Evolutionary conservation across 257 asterid genomes (phyloP).

Genomic region (Solanum verrucosum): DNA sequence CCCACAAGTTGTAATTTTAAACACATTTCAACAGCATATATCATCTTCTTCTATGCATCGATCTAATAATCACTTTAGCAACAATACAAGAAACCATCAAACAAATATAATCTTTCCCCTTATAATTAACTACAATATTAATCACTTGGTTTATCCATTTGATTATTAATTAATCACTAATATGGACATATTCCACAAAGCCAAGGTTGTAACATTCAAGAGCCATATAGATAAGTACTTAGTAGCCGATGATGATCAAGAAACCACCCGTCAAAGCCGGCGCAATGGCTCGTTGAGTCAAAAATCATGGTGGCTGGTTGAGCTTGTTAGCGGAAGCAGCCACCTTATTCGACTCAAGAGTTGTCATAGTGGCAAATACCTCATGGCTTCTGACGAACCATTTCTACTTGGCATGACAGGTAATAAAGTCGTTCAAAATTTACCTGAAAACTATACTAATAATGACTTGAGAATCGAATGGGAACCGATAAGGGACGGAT

Average conservation of each 20-base stretch:
- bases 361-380: conserved; percentile 1
- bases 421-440: conserved; percentile 13
- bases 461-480: conserved; percentile 43
- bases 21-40: neutral
- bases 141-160: too few species aligned
- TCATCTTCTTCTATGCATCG: neutral
- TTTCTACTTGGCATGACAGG: neutral
- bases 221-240: conserved; percentile 54
- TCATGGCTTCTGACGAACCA: conserved; percentile 12
- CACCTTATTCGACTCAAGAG: conserved; percentile 2
- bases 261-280: conserved; percentile 31
- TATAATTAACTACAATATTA: neutral
- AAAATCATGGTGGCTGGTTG: conserved; percentile 13
- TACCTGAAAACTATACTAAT: conserved; percentile 21
- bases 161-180: neutral
- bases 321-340: conserved; percentile 1
- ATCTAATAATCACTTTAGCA: neutral
- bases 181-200: conserved; percentile 53
- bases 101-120: neutral
- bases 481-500: conserved; percentile 81
- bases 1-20: neutral
- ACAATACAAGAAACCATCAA: neutral
- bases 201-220: conserved; percentile 38
- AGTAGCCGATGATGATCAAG: conserved; percentile 42
- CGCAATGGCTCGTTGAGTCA: conserved; percentile 7